Evolutionary conservation across 2,329 filamentous ascomycete genomes (phyloP), one percentile per base, ranked within the genome.

Genomic region (Phaeosphaeriaceae sp.): DNA sequence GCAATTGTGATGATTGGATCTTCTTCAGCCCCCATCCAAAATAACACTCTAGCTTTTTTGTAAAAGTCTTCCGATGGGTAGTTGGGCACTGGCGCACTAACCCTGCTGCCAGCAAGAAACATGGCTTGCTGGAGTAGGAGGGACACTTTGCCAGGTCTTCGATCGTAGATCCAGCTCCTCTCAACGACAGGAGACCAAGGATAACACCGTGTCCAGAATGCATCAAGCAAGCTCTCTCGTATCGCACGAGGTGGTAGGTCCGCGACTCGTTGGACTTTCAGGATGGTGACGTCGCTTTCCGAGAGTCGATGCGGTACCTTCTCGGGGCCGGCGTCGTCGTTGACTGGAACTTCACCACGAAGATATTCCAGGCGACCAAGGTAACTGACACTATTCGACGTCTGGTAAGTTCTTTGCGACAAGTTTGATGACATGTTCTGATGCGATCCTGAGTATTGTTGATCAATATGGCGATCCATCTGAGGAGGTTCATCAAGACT

Each of bases 131-230:
- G 66, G 1, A 76, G 64, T 1, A 76, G 54, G n/a, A 72, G 66
- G 6, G 72, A 74, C 2, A 66, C 60, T 40, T 68, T 67, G 17
- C 65, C 63, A 2, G 72, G 67, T 11, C 68, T 62, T 3, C 69
- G 55, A 22, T 73, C 69, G n/a, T 78, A 68, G 4, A 79, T 63
- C 78, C 78, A 80, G 46, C 67, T 73, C 2, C 76, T 74, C 40
- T 80, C 76, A 5, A 80, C 72, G 21, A 80, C 74, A 1, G 79
- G 79, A 0, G 77, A 78, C 79, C 79, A 81, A 9, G 77, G 75
- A 41, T 75, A 74, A 53, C 79, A 80, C 36, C 76, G 74, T 31
- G 68, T 73, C 68, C 76, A 77, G 46, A 80, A 81, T 7, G 72
- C 73, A n/a, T 78, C 69, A 54, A 80, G 73, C 11, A 80, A 54